Percentiles rank a stretch among this genome's conserved stretches.
Evolutionary conservation across 495 filamentous ascomycete species (phyloP).

Genomic region (Hypoxylon intermedium): DNA sequence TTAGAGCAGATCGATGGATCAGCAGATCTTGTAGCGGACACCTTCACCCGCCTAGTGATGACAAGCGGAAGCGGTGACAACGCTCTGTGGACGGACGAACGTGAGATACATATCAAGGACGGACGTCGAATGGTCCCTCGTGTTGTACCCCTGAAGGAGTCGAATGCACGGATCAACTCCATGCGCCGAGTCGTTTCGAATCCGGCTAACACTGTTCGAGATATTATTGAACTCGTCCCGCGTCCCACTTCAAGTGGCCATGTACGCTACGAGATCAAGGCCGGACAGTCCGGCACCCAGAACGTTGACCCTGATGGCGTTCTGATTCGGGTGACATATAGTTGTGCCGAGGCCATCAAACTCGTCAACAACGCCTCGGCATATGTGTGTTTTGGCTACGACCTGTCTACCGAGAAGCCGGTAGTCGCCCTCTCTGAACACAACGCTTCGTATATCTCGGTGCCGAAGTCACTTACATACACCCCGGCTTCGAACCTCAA

Average conservation of each 20-base stretch:
- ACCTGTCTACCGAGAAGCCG: slow-evolving; percentile 25
- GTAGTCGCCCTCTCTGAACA: slow-evolving; percentile 41
- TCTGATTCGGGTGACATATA: slow-evolving; percentile 48
- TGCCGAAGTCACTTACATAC: slow-evolving; percentile 5
- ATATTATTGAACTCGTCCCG: slow-evolving; percentile 38
- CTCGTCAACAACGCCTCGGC: slow-evolving; percentile 10
- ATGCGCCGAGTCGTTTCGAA: slow-evolving; percentile 45
- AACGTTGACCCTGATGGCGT: neutral
- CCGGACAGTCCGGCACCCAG: neutral
- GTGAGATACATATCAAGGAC: slow-evolving; percentile 46
- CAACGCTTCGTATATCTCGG: slow-evolving; percentile 43
- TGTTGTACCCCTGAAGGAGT: slow-evolving; percentile 47
- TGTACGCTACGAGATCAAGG: slow-evolving; percentile 28
- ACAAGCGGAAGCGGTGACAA: neutral
- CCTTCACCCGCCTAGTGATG: slow-evolving; percentile 40
- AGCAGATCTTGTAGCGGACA: slow-evolving; percentile 26
- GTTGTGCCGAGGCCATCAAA: slow-evolving; percentile 40
- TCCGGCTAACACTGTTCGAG: slow-evolving; percentile 41
- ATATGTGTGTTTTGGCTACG: slow-evolving; percentile 45
- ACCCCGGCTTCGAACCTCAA: neutral
- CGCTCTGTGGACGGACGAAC: slow-evolving; percentile 44
- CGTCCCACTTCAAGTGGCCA: neutral
- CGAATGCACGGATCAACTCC: slow-evolving; percentile 49
- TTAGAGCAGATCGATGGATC: slow-evolving; percentile 40
- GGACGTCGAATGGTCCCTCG: slow-evolving; percentile 47